phyloP scores from a whole-genome alignment of 192 early-diverging fungal species.

The Kappamyces sp. region DNA sequence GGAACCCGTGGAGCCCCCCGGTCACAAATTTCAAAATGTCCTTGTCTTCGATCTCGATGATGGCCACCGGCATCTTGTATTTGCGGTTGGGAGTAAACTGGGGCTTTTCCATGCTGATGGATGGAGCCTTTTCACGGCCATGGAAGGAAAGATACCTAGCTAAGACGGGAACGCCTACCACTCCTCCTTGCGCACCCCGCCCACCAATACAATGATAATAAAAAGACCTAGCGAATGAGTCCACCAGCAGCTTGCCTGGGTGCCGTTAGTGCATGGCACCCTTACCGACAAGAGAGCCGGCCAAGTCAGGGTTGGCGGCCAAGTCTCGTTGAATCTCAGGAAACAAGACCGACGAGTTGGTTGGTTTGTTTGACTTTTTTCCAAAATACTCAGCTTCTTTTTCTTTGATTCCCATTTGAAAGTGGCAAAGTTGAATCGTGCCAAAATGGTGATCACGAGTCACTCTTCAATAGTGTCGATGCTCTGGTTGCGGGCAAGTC shows the following conservation, averaged over 20 bases:
- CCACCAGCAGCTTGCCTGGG: no score
- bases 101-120: slow-evolving; percentile 19
- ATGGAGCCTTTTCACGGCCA: slow-evolving; percentile 21
- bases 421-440: no score
- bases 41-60: slow-evolving; percentile 32
- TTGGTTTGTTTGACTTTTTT: slow-evolving; percentile 12
- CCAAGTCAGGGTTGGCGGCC: slow-evolving; percentile 21
- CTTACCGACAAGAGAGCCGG: slow-evolving; percentile 1
- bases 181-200: slow-evolving; percentile 25
- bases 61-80: slow-evolving; percentile 19
- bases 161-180: slow-evolving; percentile 16
- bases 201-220: slow-evolving; percentile 26
- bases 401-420: no score
- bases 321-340: slow-evolving; percentile 32
- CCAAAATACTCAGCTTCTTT: no score
- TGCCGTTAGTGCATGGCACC: no score
- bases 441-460: no score
- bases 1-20: slow-evolving; percentile 31
- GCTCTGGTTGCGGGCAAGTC: no score
- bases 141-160: slow-evolving; percentile 30
- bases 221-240: slow-evolving; percentile 24
- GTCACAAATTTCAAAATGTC: slow-evolving; percentile 40
- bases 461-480: no score
- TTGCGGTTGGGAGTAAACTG: background rate
- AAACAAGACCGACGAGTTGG: slow-evolving; percentile 26